Evolutionary conservation across 305 asterid genomes (phyloP), one percentile per base, ranked within the genome.

Genomic region (Solanum hybrid): DNA sequence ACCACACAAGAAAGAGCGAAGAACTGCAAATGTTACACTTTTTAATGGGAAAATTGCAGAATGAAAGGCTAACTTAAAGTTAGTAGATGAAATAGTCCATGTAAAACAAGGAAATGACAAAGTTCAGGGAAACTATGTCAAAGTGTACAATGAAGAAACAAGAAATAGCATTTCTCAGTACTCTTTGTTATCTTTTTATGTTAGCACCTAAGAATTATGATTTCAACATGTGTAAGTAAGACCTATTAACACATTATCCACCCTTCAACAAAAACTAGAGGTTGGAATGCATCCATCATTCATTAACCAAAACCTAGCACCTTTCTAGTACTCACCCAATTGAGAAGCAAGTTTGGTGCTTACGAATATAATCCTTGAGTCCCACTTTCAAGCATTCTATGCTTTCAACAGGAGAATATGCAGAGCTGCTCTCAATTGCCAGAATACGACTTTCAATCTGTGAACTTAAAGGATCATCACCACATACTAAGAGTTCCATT

Each of bases 361-460:
- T 95, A 91, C 89, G 90, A 86, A 94, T 95, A 90, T 94, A 95
- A 74, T 96, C 98, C 89, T 94, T 94, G 89, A 97, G 88, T 86
- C 98, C 98, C 91, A 91, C 90, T 93, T 91, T 94, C 93, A 97
- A 92, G 89, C 90, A 89, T 87, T 95, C 94, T 86, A 95, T 91
- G 87, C 92, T 94, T 89, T 91, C 92, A 76, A 91, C 89, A 61
- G 93, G 89, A 89, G 91, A 83, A 71, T 94, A 91, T 88, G 87
- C 88, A 93, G 86, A 80, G 89, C 89, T 84, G 87, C 95, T 92
- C 78, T 94, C 94, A 89, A 89, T 91, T 82, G 92, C 94, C 89
- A 93, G 91, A 86, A 94, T 67, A 90, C 90, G 88, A 86, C 89
- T 94, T 91, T 88, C 87, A 87, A n/a, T 71, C 57, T 89, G 92